Evolutionary conservation across 164 flowering plant species (phyloP).

Genomic region (Platanus orientalis): DNA sequence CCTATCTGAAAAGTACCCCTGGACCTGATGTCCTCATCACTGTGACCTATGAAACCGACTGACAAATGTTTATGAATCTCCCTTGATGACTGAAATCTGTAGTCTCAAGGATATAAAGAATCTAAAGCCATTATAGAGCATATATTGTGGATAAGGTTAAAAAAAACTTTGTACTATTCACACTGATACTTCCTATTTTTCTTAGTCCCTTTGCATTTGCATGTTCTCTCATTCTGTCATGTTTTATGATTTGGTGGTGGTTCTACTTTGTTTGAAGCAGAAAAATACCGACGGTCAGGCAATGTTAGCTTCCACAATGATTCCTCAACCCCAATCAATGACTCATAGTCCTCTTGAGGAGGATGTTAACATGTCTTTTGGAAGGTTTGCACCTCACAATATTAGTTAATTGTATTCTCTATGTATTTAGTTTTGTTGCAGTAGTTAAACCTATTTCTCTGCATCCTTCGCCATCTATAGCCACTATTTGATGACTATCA

Average conservation of each 20-base stretch:
- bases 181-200: too few relatives aligned
- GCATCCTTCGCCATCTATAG: not conserved
- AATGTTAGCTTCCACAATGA: slow-evolving; percentile 75
- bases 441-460: not conserved
- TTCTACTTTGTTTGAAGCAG: slow-evolving; percentile 37
- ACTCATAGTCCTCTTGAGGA: slow-evolving; percentile 54
- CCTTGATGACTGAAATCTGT: too few relatives aligned
- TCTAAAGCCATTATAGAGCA: too few relatives aligned
- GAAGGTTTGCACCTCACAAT: slow-evolving; percentile 53
- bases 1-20: too few relatives aligned
- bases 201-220: too few relatives aligned
- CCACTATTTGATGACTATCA: not conserved
- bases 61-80: too few relatives aligned
- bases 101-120: too few relatives aligned
- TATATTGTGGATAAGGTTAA: too few relatives aligned
- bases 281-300: slow-evolving; percentile 72
- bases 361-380: slow-evolving; percentile 81
- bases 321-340: slow-evolving; percentile 54
- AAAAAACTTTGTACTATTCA: too few relatives aligned
- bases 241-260: not conserved
- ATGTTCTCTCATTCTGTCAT: too few relatives aligned
- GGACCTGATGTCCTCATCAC: too few relatives aligned
- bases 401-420: slow-evolving; percentile 1
- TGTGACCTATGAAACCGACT: too few relatives aligned
- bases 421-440: not conserved